phyloP scores from a whole-genome alignment of 1,284 basidiomycete species.

The Rhodotorula sp. region DNA sequence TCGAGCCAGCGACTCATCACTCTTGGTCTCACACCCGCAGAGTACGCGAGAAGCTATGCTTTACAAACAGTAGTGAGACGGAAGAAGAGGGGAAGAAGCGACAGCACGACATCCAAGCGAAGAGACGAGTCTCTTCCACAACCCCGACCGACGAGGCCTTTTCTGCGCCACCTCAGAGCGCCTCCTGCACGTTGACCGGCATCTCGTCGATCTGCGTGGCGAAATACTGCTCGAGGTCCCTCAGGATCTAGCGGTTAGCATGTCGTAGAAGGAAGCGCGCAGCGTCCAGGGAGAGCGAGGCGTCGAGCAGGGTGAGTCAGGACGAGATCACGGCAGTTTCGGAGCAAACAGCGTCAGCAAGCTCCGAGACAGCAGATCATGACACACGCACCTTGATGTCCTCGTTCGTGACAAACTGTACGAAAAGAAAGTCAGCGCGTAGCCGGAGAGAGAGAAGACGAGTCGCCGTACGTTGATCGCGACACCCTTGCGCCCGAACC shows the following conservation, averaged over 20 bases:
- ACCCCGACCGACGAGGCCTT: no score
- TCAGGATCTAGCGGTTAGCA: constrained; percentile 58
- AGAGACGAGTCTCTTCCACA: no score
- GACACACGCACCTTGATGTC: constrained; percentile 61
- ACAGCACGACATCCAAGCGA: no score
- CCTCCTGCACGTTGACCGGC: constrained; percentile 21
- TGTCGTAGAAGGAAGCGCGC: neutral
- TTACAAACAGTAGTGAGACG: no score
- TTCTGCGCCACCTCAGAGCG: no score
- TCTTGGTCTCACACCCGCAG: no score
- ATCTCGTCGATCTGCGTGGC: constrained; percentile 38
- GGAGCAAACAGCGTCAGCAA: neutral
- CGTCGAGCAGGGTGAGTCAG: neutral
- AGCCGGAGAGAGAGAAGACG: neutral
- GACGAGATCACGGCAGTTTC: no score
- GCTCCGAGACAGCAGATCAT: neutral
- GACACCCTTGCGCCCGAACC: constrained; percentile 62
- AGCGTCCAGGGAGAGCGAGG: neutral
- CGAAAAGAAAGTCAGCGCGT: neutral
- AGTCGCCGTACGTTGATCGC: constrained; percentile 70
- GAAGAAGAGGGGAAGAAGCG: no score
- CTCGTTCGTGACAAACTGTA: constrained; percentile 82
- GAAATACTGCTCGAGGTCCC: constrained; percentile 69
- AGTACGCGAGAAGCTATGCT: no score
- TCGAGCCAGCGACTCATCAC: no score